These are phyloP conservation scores for Pulicaria dysenterica DNA, from an alignment of 129 eudicot genomes.

Conservation along the genomic window DNA sequence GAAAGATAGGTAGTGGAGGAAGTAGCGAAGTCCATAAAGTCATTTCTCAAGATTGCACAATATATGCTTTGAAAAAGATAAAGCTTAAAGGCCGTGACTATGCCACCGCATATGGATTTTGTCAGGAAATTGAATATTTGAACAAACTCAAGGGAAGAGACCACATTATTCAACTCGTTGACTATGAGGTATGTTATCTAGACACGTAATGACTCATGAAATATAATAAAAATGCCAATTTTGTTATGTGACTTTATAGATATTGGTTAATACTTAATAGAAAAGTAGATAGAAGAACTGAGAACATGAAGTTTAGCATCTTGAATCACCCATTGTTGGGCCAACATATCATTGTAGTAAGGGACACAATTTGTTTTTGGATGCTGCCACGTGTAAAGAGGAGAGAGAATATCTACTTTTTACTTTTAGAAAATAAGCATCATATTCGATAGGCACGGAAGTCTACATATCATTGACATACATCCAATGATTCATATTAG, in stretches of 20 bases:
- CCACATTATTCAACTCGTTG: constrained; percentile 92
- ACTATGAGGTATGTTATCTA: constrained; percentile 74
- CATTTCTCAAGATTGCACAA: constrained; percentile 84
- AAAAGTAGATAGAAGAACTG: neutral
- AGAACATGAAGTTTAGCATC: constrained; percentile 6
- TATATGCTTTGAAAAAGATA: constrained; percentile 91
- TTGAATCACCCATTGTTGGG: constrained; percentile 43
- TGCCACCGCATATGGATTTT: constrained; percentile 93
- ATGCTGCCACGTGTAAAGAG: constrained; percentile 42
- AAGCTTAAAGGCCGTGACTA: constrained; percentile 99
- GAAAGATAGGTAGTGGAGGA: constrained; percentile 99
- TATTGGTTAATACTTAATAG: neutral
- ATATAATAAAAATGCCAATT: constrained; percentile 53
- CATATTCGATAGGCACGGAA: constrained; percentile 15
- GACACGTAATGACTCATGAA: constrained; percentile 15
- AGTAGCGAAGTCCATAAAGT: constrained; percentile 99
- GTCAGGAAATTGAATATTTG: constrained; percentile 90
- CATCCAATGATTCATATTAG: neutral
- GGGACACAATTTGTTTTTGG: constrained; percentile 48
- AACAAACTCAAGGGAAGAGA: constrained; percentile 76
- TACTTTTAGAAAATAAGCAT: constrained; percentile 9
- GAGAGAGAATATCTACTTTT: constrained; percentile 28
- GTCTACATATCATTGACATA: neutral
- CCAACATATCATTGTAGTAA: constrained; percentile 39
- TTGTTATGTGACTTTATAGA: neutral